Evolutionary conservation across 2,329 filamentous ascomycete genomes (phyloP), one percentile per base, ranked within the genome.

Genomic region (Penicillium sp.): DNA sequence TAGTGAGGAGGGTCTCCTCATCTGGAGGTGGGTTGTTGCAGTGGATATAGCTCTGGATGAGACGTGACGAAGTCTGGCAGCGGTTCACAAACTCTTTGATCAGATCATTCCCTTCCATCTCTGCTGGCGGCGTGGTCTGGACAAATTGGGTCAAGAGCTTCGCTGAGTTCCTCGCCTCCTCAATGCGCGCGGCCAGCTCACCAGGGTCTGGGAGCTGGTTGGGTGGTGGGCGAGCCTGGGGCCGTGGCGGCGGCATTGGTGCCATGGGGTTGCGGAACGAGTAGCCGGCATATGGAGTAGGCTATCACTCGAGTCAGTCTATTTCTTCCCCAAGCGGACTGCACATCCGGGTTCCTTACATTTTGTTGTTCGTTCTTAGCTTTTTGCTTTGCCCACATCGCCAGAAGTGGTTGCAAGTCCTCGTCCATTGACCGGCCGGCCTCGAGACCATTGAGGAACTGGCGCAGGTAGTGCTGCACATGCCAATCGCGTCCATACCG

Each of bases 381-480:
- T 77, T 94, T 93, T 73, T 96, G 90, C 71, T 89, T 91, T 69
- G 75, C 85, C 91, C 92, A 97, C 91, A 97, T 96, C 49, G 86
- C 81, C 24, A 91, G 80, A 32, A 97, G 66, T n/a, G 78, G 73
- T 24, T 77, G 77, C 39, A 97, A 74, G 30, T 90, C 88, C 63
- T 90, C 84, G 70, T 97, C 91, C 59, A 86, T 80, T 27, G 77
- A 75, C 68, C 91, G 91, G 50, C 86, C 85, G 50, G 78, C 78
- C 71, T 93, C 86, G 61, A 97, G 86, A 20, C 84, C 80, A 60
- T 94, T 87, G 62, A 99, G 73, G 4, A 90, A 96, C 75, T 97
- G 92, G 73, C 91, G 84, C 58, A 97, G 74, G 60, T 97, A 89
- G 74, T 94, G 90, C 68, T 88, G 86, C 34, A 96, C 91, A 62